These are phyloP conservation scores for Fusarium siculi DNA, from an alignment of 2,329 filamentous ascomycete species.

Conservation along the genomic window DNA sequence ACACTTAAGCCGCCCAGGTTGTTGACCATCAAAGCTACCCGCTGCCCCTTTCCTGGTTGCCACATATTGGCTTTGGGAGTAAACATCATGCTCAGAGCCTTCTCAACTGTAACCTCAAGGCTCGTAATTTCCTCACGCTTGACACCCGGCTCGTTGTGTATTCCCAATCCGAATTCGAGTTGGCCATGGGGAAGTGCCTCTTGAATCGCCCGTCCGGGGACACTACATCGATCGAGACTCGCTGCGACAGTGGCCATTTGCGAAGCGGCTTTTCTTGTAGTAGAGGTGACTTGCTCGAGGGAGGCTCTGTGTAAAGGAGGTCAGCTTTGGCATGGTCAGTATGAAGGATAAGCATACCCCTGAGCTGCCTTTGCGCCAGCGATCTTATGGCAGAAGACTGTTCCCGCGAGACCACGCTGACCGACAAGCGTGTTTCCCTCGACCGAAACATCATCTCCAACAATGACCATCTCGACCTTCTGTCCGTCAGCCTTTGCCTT, in stretches of 20 bases:
- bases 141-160: slow-evolving; percentile 44
- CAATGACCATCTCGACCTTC: slow-evolving; percentile 39
- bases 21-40: slow-evolving; percentile 38
- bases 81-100: slow-evolving; percentile 38
- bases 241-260: slow-evolving; percentile 42
- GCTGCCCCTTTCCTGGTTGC: slow-evolving; percentile 31
- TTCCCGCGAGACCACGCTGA: slow-evolving; percentile 40
- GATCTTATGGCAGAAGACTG: slow-evolving; percentile 42
- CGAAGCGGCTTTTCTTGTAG: slow-evolving; percentile 32
- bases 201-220: slow-evolving; percentile 35
- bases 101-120: slow-evolving; percentile 32
- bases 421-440: slow-evolving; percentile 40
- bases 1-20: slow-evolving; percentile 41
- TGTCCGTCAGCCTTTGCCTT: slow-evolving; percentile 43
- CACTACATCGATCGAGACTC: slow-evolving; percentile 40
- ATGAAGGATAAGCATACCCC: slow-evolving; percentile 13
- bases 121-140: slow-evolving; percentile 29
- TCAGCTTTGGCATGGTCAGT: neutral
- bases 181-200: slow-evolving; percentile 32
- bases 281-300: slow-evolving; percentile 31
- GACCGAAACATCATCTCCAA: slow-evolving; percentile 41
- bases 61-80: slow-evolving; percentile 37
- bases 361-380: slow-evolving; percentile 39
- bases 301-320: slow-evolving; percentile 15
- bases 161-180: slow-evolving; percentile 43